Evolutionary conservation across 192 early-diverging fungal species (phyloP), one percentile per base, ranked within the genome.

Genomic region (Backusella luteola): DNA sequence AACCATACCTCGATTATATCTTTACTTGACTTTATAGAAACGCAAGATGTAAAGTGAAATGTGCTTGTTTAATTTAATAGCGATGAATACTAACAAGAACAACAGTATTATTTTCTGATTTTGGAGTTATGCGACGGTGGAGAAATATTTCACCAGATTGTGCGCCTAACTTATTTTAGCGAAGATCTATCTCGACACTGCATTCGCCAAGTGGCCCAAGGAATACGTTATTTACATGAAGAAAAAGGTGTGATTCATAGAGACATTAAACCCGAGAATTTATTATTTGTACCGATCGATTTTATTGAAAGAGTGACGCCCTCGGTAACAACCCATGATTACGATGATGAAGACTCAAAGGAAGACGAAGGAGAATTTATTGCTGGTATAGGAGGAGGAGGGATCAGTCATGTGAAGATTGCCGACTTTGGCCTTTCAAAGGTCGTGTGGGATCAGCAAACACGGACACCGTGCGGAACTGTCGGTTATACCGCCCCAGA

Each of bases 401-500:
- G 94, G 19, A 94, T 96, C 75, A 94, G 94, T 9, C 81, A 85
- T 42, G 90, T 96, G 73, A 95, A 94, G 85, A 91, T 97, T 69
- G 94, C 95, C 19, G 94, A 97, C 84, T 97, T 97, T 89, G 94
- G 95, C 1, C 81, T 97, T 17, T 94, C 94, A 56, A 96, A 96
- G 79, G 90, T 95, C 2, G 89, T 95, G 11, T 93, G 93, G 90
- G 88, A 94, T 73, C 89, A 94, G 76, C 86, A 91, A 7, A 95
- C 95, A 8, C 90, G 89, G 85, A 98, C 96, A 67, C 96, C 96
- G 1, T 96, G 95, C 74, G 96, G 96, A 7, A 98, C 96, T 11
- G 91, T 96, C 6, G 94, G 95, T n/a, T 98, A 98, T 73, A 94
- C 95, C 14, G 96, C 96, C 0, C 96, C 96, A 23, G 96, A 98